Base-by-base conservation (phyloP, 768 basidiomycete genomes). In the Tricholoma terreum region DNA sequence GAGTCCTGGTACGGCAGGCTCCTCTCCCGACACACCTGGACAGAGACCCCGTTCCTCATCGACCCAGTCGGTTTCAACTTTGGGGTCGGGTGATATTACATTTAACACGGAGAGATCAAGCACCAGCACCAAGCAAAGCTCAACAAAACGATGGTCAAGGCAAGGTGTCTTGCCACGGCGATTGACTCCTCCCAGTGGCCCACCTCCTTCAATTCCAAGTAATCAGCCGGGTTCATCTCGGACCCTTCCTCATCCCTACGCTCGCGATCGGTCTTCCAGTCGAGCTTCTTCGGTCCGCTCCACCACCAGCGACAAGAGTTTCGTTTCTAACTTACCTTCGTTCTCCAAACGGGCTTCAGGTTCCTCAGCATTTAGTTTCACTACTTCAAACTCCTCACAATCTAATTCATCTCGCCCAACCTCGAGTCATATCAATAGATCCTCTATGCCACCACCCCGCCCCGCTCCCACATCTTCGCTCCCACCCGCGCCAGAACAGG, bases 401-500 rank as follows among this genome's bases (percentile, higher is more conserved):
- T 79, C 81, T 6, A 73, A 69, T 33, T 38, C 61, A 38, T 61
- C 67, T 49, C 68, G 65, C 22, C 62, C 70, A 30, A 50, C 64
- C 33, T 72, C 75, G 4, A 61, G 76, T 27, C 79, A 84, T 61
- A 77, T 87, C 30, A 79, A 85, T 63, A 77, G 89, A 38, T 65
- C 74, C 17, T 89, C 87, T 3, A 80, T 88, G 68, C 88, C 82
- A 3, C 90, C 89, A 15, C 87, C 84, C 27, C 84, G 87, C 12
- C 90, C 90, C 30, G 82, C 86, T 4, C 89, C 90, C 0, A 86
- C 80, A 24, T 79, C 80, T 50, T 86, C 88, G 6, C 81, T 86
- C 14, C 89, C 89, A 12, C 54, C 86, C 49, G 84, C 88, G 6
- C 89, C 89, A 3, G 64, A 66, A 49, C 74, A 61, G 38, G 72